Evolutionary conservation across 495 filamentous ascomycete genomes (phyloP).

Genomic region (Arthonia radiata): DNA sequence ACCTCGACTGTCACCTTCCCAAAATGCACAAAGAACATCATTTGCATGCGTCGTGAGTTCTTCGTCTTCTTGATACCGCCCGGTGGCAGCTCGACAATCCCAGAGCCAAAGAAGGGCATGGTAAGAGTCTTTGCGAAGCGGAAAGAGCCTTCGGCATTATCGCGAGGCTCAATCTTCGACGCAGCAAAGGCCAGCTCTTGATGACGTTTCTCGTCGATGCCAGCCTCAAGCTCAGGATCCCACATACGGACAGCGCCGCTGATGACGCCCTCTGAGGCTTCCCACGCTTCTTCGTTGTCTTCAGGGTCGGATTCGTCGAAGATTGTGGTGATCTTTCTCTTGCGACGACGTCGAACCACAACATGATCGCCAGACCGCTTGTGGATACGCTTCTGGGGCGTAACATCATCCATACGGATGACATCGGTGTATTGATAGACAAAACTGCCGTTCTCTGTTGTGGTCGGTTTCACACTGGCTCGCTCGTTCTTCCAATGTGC

Average conservation of each 20-base stretch:
- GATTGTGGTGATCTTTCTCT: constrained; percentile 15
- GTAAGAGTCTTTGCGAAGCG: constrained; percentile 68
- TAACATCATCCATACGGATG: constrained; percentile 36
- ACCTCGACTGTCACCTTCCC: constrained; percentile 57
- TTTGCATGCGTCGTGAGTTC: constrained; percentile 79
- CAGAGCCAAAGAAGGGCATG: constrained; percentile 61
- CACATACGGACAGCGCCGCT: constrained; percentile 31
- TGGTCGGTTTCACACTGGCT: no score
- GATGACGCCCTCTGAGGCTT: constrained; percentile 31
- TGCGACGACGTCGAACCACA: constrained; percentile 16
- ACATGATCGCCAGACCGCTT: no score
- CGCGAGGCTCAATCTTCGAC: constrained; percentile 44
- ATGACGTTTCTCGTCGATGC: constrained; percentile 24
- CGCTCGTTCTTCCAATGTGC: constrained; percentile 71
- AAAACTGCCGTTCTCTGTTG: no score
- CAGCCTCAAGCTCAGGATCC: constrained; percentile 25
- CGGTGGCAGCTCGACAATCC: constrained; percentile 68
- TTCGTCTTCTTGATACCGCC: constrained; percentile 64
- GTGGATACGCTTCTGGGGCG: background rate
- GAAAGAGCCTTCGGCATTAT: constrained; percentile 48
- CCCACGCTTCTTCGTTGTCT: constrained; percentile 29
- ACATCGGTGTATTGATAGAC: no score
- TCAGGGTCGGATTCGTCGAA: constrained; percentile 22
- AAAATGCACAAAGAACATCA: constrained; percentile 71
- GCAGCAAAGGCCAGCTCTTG: constrained; percentile 53